Conservation (phyloP, 2,329 filamentous ascomycete species). For the Alternaria triticimaculans region DNA sequence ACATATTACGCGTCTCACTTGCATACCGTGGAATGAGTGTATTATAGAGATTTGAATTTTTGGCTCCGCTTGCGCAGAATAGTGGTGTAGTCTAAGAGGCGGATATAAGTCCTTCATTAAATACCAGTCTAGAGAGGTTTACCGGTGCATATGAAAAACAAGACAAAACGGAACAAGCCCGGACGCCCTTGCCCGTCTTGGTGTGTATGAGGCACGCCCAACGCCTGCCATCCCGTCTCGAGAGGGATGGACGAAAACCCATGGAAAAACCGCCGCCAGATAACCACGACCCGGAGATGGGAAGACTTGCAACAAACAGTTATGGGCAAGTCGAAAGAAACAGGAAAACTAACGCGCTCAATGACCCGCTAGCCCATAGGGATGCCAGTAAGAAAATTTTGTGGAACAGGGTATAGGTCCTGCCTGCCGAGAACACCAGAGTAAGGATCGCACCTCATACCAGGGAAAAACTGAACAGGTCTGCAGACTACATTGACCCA, state of each 20-base stretch:
- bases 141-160: conserved; percentile 35
- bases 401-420: conserved; percentile 51
- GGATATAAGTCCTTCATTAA: conserved; percentile 51
- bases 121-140: conserved; percentile 48
- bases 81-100: conserved; percentile 44
- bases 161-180: conserved; percentile 27
- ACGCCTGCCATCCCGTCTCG: conserved; percentile 35
- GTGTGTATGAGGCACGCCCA: conserved; percentile 36
- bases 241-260: conserved; percentile 17
- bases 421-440: conserved; percentile 46
- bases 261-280: conserved; percentile 14
- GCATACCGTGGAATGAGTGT: neutral
- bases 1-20: neutral
- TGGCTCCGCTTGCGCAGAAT: conserved; percentile 39
- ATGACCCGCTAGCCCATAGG: conserved; percentile 31
- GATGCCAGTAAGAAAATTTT: conserved; percentile 39
- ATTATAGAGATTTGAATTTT: conserved; percentile 33
- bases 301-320: conserved; percentile 36
- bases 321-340: conserved; percentile 29
- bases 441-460: conserved; percentile 27
- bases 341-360: conserved; percentile 28
- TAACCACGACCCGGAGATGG: conserved; percentile 27
- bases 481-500: neutral
- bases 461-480: neutral
- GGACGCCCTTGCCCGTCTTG: conserved; percentile 44